phyloP scores from a whole-genome alignment of 257 asterid species.

The Jacaranda copaia region DNA sequence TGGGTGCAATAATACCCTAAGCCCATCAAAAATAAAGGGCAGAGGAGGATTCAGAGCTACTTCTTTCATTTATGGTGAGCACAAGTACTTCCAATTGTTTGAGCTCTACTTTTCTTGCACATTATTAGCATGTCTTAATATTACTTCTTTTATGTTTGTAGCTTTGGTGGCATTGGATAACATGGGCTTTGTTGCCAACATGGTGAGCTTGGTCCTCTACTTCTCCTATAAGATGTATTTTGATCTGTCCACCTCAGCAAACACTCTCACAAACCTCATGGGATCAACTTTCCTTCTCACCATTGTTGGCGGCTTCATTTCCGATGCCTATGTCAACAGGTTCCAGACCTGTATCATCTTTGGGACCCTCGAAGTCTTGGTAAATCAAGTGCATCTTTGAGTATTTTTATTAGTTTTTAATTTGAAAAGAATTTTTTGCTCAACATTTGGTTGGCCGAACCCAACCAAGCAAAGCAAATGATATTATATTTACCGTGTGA shows the following conservation, averaged over 20 bases:
- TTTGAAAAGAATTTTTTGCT: no score
- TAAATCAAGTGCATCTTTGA: slow-evolving; percentile 16
- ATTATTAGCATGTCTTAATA: neutral
- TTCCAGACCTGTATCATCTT: slow-evolving; percentile 60
- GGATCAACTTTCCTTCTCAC: slow-evolving; percentile 67
- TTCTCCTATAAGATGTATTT: slow-evolving; percentile 67
- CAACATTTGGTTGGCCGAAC: no score
- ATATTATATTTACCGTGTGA: no score
- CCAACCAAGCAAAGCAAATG: no score
- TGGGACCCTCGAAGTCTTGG: slow-evolving; percentile 58
- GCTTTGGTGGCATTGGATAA: slow-evolving; percentile 64
- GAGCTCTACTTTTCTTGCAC: slow-evolving; percentile 12
- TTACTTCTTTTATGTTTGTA: slow-evolving; percentile 13
- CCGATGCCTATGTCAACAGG: slow-evolving; percentile 66
- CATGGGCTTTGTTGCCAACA: slow-evolving; percentile 66
- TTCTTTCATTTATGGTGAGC: slow-evolving; percentile 67
- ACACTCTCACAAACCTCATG: slow-evolving; percentile 68
- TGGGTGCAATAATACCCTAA: slow-evolving; percentile 28
- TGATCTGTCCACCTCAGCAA: slow-evolving; percentile 64
- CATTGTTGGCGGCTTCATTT: slow-evolving; percentile 68
- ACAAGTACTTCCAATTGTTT: neutral
- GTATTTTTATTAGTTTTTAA: no score
- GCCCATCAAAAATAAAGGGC: slow-evolving; percentile 33
- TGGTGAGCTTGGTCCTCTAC: slow-evolving; percentile 74
- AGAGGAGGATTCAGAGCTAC: slow-evolving; percentile 84